Evolutionary conservation across 139 green algal species (phyloP), one percentile per base, ranked within the genome.

Genomic region (Coccomyxa sp.): DNA sequence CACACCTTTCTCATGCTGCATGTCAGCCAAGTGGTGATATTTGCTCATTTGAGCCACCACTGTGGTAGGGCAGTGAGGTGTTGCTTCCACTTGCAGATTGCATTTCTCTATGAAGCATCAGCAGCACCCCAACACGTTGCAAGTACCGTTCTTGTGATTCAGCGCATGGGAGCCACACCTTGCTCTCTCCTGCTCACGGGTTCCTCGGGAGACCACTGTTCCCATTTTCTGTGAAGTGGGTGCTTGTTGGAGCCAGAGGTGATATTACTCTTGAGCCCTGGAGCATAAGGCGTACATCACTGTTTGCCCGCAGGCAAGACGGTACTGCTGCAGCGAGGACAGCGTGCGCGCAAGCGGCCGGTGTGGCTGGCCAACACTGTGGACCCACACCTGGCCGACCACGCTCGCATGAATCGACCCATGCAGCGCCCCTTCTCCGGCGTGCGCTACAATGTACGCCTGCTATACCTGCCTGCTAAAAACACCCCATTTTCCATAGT

Each of bases 311-410:
- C 30, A 31, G 31, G 17, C 31, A 80, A 38, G 76, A 17, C 25
- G 31, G 13, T 80, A 3, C 30, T 59, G 30, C 31, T 80, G 76
- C 27, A 80, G 76, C 83, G 84, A 13, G 84, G 82, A 17, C 80
- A 90, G 82, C 80, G 90, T 1, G 74, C 85, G 38, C 83, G 89
- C 15, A 81, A 83, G 25, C 82, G 87, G 60, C 90, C 89, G 25
- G 67, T 76, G 57, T 93, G 89, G 90, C 86, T 91, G 86, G 57
- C 84, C 79, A 80, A 90, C 66, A 90, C 87, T 17, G 63, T 90
- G 25, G 85, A 90, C 68, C 85, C 87, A 45, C 82, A 85, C 60
- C 78, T 67, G 25, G 59, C 82, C 0, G 82, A 71, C 63, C 38
- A 3, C 38, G 7, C 3, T 51, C 38, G 38, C 38, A 51, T 51